These are phyloP conservation scores for Lachancea nothofagi DNA, from an alignment of 805 yeast genomes.

Conservation along the genomic window DNA sequence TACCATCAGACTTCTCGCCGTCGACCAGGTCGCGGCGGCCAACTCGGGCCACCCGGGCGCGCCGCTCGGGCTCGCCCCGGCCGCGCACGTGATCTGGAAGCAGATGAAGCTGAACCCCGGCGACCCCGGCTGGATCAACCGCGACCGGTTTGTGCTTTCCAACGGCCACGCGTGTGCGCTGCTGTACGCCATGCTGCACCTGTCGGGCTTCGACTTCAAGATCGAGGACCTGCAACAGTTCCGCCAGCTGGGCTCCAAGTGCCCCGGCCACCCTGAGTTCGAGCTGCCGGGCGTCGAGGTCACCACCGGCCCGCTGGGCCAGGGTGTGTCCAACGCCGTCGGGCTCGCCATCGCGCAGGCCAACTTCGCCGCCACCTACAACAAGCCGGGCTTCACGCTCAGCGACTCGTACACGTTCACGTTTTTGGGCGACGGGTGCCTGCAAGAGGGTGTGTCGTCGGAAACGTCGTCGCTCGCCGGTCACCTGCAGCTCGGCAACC, in stretches of 20 bases:
- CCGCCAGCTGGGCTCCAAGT: constrained; percentile 83
- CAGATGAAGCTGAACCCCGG: constrained; percentile 82
- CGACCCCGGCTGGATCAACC: constrained; percentile 87
- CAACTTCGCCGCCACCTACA: constrained; percentile 86
- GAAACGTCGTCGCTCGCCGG: constrained; percentile 96
- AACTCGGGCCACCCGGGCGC: constrained; percentile 99
- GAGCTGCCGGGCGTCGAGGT: constrained; percentile 92
- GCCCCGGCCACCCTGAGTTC: constrained; percentile 97
- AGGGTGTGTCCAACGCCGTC: constrained; percentile 93
- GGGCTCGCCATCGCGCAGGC: constrained; percentile 95
- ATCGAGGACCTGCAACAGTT: constrained; percentile 84
- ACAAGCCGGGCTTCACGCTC: constrained; percentile 73
- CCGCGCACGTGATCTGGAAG: constrained; percentile 79
- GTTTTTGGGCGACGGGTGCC: constrained; percentile 95
- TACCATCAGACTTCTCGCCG: constrained; percentile 85
- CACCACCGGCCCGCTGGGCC: constrained; percentile 98
- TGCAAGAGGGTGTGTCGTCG: constrained; percentile 95
- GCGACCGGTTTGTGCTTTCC: constrained; percentile 91
- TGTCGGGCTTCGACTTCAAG: constrained; percentile 70
- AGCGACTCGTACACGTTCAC: constrained; percentile 72
- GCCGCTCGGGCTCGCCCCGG: constrained; percentile 95
- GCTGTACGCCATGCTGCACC: constrained; percentile 76
- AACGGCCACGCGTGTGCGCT: constrained; percentile 97
- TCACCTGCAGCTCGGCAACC: constrained; percentile 86
- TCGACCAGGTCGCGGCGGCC: constrained; percentile 81